A percentile compares a stretch with the other conserved stretches of the same genome.
Conservation (phyloP, 495 filamentous ascomycete species). For the Talaromyces adpressus region DNA sequence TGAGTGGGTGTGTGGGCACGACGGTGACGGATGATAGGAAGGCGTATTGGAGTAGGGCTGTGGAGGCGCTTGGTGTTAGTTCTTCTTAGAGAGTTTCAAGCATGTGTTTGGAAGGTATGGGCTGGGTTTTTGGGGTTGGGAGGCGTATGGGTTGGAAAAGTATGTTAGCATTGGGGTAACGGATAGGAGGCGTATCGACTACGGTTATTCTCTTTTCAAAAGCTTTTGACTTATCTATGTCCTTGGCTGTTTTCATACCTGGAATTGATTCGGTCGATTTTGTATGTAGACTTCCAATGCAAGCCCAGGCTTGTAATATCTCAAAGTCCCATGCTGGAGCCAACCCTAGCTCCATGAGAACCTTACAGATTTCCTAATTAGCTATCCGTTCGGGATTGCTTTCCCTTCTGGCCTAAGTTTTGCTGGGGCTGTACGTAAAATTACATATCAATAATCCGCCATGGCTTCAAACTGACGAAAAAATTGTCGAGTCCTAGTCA, state of each 20-base stretch:
- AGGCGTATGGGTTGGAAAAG: not conserved
- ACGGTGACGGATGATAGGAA: constrained; percentile 38
- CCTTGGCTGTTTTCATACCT: too few species aligned
- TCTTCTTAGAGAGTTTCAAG: not conserved
- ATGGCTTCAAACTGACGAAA: too few species aligned
- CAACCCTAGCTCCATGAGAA: not conserved
- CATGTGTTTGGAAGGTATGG: not conserved
- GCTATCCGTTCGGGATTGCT: not conserved
- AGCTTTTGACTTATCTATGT: too few species aligned
- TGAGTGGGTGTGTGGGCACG: constrained; percentile 56
- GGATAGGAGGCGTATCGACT: too few species aligned
- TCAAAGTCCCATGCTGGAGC: not conserved
- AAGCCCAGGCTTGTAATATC: not conserved
- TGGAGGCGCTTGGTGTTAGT: constrained; percentile 26
- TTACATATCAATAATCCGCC: too few species aligned
- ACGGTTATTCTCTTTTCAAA: too few species aligned
- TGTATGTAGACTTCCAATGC: too few species aligned
- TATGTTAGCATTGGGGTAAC: not conserved
- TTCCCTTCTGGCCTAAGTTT: not conserved
- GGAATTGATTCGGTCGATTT: too few species aligned
- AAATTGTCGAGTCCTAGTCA: too few species aligned
- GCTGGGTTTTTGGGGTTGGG: not conserved
- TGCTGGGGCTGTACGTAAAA: too few species aligned
- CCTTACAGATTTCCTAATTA: not conserved
- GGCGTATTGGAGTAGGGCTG: constrained; percentile 47